phyloP scores from a whole-genome alignment of 371 early-diverging fungal genomes.

The Rhizopus microsporus region DNA sequence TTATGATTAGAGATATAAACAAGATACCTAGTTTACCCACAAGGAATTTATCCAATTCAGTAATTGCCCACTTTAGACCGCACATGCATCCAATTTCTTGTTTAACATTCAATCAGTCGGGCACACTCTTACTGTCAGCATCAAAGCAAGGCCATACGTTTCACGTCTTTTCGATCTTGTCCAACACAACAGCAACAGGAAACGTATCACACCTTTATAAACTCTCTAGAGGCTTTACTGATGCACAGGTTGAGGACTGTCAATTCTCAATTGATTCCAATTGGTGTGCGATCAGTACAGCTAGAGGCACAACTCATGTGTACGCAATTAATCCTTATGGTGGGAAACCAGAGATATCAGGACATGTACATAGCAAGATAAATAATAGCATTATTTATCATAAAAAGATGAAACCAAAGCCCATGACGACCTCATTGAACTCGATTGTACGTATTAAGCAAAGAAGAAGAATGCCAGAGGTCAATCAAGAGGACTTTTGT shows the following conservation, averaged over 20 bases:
- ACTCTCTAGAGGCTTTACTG: constrained; percentile 77
- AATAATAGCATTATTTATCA: constrained; percentile 32
- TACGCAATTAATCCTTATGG: constrained; percentile 75
- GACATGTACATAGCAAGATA: constrained; percentile 54
- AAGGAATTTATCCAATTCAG: constrained; percentile 40
- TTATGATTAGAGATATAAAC: constrained; percentile 55
- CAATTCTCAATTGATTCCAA: constrained; percentile 71
- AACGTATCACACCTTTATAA: constrained; percentile 66
- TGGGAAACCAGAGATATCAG: constrained; percentile 63
- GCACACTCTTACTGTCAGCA: constrained; percentile 71
- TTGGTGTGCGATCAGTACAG: constrained; percentile 80
- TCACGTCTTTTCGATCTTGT: constrained; percentile 62
- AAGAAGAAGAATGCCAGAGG: constrained; percentile 43
- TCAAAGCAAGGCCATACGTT: constrained; percentile 78
- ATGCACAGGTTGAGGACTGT: constrained; percentile 74
- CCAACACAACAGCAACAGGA: constrained; percentile 24
- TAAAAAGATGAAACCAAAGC: constrained; percentile 4
- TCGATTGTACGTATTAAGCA: constrained; percentile 62
- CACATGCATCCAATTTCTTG: constrained; percentile 73
- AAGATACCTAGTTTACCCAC: constrained; percentile 32
- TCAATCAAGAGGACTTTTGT: constrained; percentile 18
- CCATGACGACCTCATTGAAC: constrained; percentile 27
- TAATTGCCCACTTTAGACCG: constrained; percentile 71
- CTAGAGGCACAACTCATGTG: constrained; percentile 79
- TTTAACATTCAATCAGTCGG: constrained; percentile 66